phyloP scores from a whole-genome alignment of 2,329 filamentous ascomycete genomes.

The Gaeumannomyces tritici region DNA sequence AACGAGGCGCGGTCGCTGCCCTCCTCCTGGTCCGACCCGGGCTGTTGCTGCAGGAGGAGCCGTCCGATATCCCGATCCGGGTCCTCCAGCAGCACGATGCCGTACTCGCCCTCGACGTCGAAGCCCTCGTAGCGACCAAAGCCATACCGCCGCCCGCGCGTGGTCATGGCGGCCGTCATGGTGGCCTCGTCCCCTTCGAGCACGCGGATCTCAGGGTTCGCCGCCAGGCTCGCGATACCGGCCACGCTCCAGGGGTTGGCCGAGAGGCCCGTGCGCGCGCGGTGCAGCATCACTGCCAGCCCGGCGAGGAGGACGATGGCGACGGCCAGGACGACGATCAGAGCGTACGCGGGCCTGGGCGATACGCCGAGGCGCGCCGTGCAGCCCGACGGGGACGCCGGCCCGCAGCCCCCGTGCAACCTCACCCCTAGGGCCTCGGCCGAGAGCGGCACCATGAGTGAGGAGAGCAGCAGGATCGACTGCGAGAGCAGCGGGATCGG shows the following conservation, averaged over 20 bases:
- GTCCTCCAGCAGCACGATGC: slow-evolving; percentile 17
- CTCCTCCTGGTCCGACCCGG: slow-evolving; percentile 5
- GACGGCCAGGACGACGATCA: slow-evolving; percentile 21
- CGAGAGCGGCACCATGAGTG: slow-evolving; percentile 26
- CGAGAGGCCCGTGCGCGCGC: slow-evolving; percentile 26
- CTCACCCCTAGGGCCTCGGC: slow-evolving; percentile 29
- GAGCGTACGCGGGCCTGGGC: slow-evolving; percentile 17
- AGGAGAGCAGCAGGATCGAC: slow-evolving; percentile 22
- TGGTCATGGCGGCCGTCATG: slow-evolving; percentile 11
- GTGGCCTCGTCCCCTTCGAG: slow-evolving; percentile 10
- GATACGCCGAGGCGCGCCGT: slow-evolving; percentile 24
- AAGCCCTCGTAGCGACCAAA: slow-evolving; percentile 18
- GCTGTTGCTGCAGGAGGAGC: slow-evolving; percentile 7
- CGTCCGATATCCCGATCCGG: slow-evolving; percentile 11
- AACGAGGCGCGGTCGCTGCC: not conserved
- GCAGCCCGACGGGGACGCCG: slow-evolving; percentile 19
- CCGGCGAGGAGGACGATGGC: slow-evolving; percentile 19
- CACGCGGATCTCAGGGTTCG: slow-evolving; percentile 18
- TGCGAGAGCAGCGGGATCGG: slow-evolving; percentile 24
- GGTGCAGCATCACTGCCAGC: slow-evolving; percentile 17
- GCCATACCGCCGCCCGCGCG: slow-evolving; percentile 14
- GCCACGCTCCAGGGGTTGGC: slow-evolving; percentile 30
- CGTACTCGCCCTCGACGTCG: slow-evolving; percentile 18
- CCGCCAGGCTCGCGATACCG: slow-evolving; percentile 23
- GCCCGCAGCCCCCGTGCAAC: slow-evolving; percentile 23